Base-by-base conservation (phyloP, 495 filamentous ascomycete genomes). In the Neurospora sp. region DNA sequence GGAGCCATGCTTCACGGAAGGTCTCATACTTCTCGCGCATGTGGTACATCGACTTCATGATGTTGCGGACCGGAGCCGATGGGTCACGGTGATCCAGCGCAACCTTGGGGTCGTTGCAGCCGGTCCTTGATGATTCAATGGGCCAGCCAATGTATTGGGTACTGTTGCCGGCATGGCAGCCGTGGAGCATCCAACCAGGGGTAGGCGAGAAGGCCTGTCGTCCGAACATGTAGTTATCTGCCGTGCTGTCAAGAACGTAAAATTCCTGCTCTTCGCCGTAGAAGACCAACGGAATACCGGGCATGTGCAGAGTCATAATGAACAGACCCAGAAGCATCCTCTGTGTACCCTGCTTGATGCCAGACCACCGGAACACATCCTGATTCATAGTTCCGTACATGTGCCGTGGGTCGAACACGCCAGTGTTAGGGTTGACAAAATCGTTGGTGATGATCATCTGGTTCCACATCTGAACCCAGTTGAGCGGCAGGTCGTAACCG, bases 241-340 rank as follows among this genome's bases (percentile, higher is more conserved):
- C 90, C 6, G 89, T 89, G 71, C 87, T 91, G 77, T 92, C 91
- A 16, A 92, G 75, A 5, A 91, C 82, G 71, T 93, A 91, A 70
- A 90, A 90, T 8, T 84, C 87, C 76, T 93, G 91, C 75, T 93
- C 91, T 76, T 93, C 91, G 20, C 91, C 91, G 88, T 88, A 93
- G 5, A 88, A 74, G 27, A 92, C 77, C 6, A 90, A 78, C 3
- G 91, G 91, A 39, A 91, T 90, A 7, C 91, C 91, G 3, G 91
- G 91, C 76, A 92, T 82, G 40, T 89, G 81, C 12, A 92, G 75
- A 9, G 89, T 90, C 1, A 88, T 90, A 71, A 92, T 88, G 75
- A 90, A 92, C 0, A 86, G 77, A 9, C 86, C 91, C 0, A 93
- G 79, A 10, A 92, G 78, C 76, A 88, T 86, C 70, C 88, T 85